Conservation (phyloP, 148 eudicot genomes). For the Silene uniflora region DNA sequence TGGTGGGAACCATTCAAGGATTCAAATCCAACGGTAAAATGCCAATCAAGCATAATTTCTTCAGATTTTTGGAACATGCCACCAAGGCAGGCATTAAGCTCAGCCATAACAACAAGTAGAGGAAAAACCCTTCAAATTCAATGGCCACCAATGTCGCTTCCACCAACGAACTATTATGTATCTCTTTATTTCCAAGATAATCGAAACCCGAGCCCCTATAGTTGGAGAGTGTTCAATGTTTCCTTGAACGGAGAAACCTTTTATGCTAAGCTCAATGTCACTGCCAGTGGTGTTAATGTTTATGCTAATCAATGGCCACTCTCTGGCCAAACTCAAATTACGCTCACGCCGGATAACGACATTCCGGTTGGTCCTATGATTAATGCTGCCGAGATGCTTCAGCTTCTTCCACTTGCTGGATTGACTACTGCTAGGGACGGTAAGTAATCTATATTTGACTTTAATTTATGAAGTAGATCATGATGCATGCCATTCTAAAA, state of each 20-base stretch:
- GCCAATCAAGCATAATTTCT: constrained; percentile 42
- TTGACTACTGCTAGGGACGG: constrained; percentile 64
- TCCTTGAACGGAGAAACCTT: constrained; percentile 47
- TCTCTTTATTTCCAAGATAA: constrained; percentile 85
- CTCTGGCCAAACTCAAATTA: constrained; percentile 45
- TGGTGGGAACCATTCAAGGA: constrained; percentile 62
- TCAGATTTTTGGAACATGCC: constrained; percentile 84
- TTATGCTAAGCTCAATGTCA: constrained; percentile 47
- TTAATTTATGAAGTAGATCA: too few species aligned
- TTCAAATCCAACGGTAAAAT: constrained; percentile 36
- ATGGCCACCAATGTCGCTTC: constrained; percentile 64
- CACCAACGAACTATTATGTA: constrained; percentile 49
- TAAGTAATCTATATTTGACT: constrained; percentile 17
- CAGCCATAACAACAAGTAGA: constrained; percentile 57
- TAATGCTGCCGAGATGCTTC: constrained; percentile 78
- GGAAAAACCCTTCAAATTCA: constrained; percentile 52
- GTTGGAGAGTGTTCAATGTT: constrained; percentile 80
- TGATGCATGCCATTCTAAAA: too few species aligned
- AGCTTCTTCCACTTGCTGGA: constrained; percentile 44
- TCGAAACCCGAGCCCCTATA: constrained; percentile 60
- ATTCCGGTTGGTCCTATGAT: constrained; percentile 77
- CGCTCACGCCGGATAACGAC: constrained; percentile 38
- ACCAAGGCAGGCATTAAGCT: constrained; percentile 47
- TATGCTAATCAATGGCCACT: constrained; percentile 69
- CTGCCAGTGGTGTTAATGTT: constrained; percentile 54